These are phyloP conservation scores for Knufia fluminis DNA, from an alignment of 2,329 filamentous ascomycete genomes.

Conservation along the genomic window DNA sequence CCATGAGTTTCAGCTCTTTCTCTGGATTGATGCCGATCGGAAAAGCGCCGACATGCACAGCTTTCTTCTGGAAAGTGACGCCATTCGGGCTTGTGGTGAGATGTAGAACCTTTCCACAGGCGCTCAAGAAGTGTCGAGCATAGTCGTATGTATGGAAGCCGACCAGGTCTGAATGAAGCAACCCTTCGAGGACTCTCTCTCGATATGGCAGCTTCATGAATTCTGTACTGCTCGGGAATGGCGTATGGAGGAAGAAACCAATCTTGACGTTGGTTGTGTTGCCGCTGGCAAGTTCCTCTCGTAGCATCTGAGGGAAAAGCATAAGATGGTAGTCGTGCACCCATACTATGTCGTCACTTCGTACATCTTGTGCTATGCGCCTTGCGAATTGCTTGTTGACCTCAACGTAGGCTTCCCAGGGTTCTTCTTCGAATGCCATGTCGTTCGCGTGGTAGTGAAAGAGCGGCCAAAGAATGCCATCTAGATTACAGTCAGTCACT, in stretches of 20 bases:
- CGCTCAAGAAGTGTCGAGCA: slow-evolving; percentile 92
- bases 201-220: slow-evolving; percentile 91
- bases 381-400: slow-evolving; percentile 90
- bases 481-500: slow-evolving; percentile 36
- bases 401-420: slow-evolving; percentile 87
- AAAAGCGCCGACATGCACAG: slow-evolving; percentile 87
- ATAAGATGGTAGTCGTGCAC: slow-evolving; percentile 98
- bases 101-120: slow-evolving; percentile 81
- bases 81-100: slow-evolving; percentile 75
- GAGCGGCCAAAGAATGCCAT: slow-evolving; percentile 95
- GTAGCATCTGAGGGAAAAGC: slow-evolving; percentile 90
- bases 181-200: slow-evolving; percentile 74
- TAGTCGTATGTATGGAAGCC: slow-evolving; percentile 99
- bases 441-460: slow-evolving; percentile 98
- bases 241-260: slow-evolving; percentile 95
- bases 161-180: slow-evolving; percentile 88
- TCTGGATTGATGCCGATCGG: slow-evolving; percentile 97
- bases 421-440: slow-evolving; percentile 92
- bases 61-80: slow-evolving; percentile 75
- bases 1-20: slow-evolving; percentile 82
- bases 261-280: slow-evolving; percentile 89
- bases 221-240: slow-evolving; percentile 93
- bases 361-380: slow-evolving; percentile 73
- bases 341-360: slow-evolving; percentile 93
- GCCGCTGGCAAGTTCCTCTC: slow-evolving; percentile 69